phyloP scores from a whole-genome alignment of 2,329 filamentous ascomycete genomes.

The Aphanocladium album region DNA sequence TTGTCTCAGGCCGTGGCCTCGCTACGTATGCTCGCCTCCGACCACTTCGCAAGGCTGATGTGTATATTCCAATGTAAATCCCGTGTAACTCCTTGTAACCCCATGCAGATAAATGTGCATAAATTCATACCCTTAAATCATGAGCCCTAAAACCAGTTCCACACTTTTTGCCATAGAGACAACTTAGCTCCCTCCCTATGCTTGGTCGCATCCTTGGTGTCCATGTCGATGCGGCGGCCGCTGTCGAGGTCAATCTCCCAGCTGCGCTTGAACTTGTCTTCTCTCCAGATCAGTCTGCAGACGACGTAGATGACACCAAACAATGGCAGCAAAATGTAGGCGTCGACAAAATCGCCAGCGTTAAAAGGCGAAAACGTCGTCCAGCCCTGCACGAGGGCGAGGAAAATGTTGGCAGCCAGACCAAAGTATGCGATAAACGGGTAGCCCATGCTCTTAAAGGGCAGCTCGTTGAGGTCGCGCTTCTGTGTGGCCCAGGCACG shows the following conservation, averaged over 20 bases:
- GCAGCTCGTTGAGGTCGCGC: constrained; percentile 47
- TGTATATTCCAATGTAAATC: too few relatives aligned
- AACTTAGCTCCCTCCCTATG: constrained; percentile 27
- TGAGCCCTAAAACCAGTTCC: constrained; percentile 32
- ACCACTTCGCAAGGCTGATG: constrained; percentile 13
- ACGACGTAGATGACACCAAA: constrained; percentile 53
- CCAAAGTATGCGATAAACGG: constrained; percentile 58
- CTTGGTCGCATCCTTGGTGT: constrained; percentile 31
- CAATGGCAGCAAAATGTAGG: constrained; percentile 56
- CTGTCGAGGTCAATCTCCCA: constrained; percentile 53
- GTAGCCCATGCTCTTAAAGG: constrained; percentile 50
- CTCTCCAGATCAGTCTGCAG: constrained; percentile 48
- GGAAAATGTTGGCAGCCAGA: constrained; percentile 51
- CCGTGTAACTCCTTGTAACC: too few relatives aligned
- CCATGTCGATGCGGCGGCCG: constrained; percentile 51
- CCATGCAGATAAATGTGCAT: too few relatives aligned
- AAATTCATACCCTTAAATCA: neutral
- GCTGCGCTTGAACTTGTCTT: constrained; percentile 44
- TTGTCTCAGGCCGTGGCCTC: too few relatives aligned
- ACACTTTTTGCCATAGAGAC: constrained; percentile 40
- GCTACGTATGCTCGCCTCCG: constrained; percentile 7
- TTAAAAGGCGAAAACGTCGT: constrained; percentile 53
- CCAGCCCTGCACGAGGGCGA: constrained; percentile 59
- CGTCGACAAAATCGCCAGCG: constrained; percentile 56
- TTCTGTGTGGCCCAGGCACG: constrained; percentile 57